These are phyloP conservation scores for Epichloe festucae DNA, from an alignment of 2,329 filamentous ascomycete species.

Conservation along the genomic window DNA sequence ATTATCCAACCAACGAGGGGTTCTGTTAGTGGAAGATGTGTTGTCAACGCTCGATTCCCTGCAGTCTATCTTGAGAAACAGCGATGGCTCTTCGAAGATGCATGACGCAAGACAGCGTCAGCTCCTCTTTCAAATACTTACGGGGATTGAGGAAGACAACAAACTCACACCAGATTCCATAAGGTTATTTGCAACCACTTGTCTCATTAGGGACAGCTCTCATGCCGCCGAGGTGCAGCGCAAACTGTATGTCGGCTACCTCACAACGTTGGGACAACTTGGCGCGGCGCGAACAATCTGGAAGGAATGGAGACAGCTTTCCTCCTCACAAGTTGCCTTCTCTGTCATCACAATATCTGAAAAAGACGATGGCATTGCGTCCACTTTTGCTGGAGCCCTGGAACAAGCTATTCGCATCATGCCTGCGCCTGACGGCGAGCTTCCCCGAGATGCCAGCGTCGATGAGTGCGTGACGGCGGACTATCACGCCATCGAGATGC, in stretches of 20 bases:
- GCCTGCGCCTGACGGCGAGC: not conserved
- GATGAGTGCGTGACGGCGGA: constrained; percentile 11
- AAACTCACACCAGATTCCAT: constrained; percentile 13
- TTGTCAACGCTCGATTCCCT: constrained; percentile 11
- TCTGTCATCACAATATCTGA: not conserved
- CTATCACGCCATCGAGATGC: constrained; percentile 10
- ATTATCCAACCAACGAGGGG: not conserved
- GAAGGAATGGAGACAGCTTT: constrained; percentile 16
- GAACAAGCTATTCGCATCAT: constrained; percentile 4
- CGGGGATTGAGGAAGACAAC: constrained; percentile 14
- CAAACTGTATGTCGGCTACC: constrained; percentile 14
- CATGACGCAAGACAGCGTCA: constrained; percentile 9
- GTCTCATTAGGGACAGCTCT: constrained; percentile 4
- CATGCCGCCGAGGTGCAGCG: constrained; percentile 1
- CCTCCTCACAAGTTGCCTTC: not conserved
- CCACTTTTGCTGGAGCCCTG: constrained; percentile 6
- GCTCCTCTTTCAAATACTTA: constrained; percentile 16
- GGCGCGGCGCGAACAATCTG: constrained; percentile 19
- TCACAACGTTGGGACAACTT: constrained; percentile 17
- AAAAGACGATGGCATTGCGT: constrained; percentile 1
- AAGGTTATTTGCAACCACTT: constrained; percentile 11
- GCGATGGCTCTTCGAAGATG: not conserved
- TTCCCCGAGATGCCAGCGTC: constrained; percentile 1
- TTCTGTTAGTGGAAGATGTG: constrained; percentile 11
- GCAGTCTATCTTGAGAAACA: not conserved